Percentiles rank a stretch among this genome's conserved stretches.
Conservation (phyloP, 2,329 filamentous ascomycete species). For the Colletotrichum sp. region DNA sequence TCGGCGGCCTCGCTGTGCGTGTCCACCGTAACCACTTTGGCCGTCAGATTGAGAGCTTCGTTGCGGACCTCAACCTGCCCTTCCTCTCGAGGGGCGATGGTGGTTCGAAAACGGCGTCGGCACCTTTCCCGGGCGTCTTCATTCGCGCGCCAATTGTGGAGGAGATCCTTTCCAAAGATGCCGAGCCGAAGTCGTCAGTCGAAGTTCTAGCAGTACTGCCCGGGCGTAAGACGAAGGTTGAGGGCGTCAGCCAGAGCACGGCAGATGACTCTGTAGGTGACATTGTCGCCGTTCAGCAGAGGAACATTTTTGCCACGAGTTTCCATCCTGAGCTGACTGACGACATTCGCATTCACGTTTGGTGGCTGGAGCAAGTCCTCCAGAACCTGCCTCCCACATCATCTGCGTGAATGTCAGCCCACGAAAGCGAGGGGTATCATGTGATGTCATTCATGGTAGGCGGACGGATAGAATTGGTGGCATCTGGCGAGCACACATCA, state of each 20-base stretch:
- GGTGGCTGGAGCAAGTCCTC: slow-evolving; percentile 80
- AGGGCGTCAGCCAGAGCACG: slow-evolving; percentile 40
- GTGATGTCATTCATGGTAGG: background rate
- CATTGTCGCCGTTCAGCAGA: slow-evolving; percentile 88
- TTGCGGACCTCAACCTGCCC: slow-evolving; percentile 73
- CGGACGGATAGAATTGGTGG: background rate
- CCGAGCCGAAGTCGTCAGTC: slow-evolving; percentile 38
- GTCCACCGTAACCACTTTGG: slow-evolving; percentile 97
- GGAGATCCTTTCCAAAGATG: slow-evolving; percentile 64
- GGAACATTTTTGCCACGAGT: slow-evolving; percentile 91
- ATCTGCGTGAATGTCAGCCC: background rate
- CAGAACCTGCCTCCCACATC: background rate
- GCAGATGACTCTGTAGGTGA: slow-evolving; percentile 61
- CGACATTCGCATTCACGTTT: slow-evolving; percentile 86
- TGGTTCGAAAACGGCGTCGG: slow-evolving; percentile 5
- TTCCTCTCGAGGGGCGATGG: slow-evolving; percentile 60
- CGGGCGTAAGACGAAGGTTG: slow-evolving; percentile 40
- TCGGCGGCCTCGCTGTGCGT: slow-evolving; percentile 88
- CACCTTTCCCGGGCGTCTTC: slow-evolving; percentile 84
- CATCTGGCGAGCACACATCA: background rate
- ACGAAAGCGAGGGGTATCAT: background rate
- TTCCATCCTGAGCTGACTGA: slow-evolving; percentile 95
- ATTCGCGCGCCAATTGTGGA: slow-evolving; percentile 95
- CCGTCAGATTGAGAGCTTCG: slow-evolving; percentile 90
- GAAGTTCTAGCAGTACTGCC: slow-evolving; percentile 59